Evolutionary conservation across 2,329 filamentous ascomycete species (phyloP).

Genomic region (Penicillium sp.): DNA sequence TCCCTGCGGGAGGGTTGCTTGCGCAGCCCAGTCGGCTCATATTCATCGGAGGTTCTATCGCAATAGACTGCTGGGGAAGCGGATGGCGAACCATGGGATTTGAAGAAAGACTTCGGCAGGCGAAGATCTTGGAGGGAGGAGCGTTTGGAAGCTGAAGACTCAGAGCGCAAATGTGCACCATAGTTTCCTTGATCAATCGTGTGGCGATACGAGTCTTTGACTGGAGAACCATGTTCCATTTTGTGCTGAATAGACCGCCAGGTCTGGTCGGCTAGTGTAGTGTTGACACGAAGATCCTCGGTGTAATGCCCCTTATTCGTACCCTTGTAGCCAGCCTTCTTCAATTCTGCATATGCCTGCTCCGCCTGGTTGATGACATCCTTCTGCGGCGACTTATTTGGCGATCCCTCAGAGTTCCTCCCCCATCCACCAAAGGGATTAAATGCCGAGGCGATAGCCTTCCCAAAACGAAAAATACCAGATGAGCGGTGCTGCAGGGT

Average conservation of each 20-base stretch:
- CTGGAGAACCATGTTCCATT: slow-evolving; percentile 25
- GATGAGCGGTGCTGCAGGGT: slow-evolving; percentile 37
- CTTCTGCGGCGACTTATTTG: slow-evolving; percentile 35
- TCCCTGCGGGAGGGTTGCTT: slow-evolving; percentile 57
- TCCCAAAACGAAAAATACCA: slow-evolving; percentile 57
- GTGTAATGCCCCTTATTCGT: slow-evolving; percentile 38
- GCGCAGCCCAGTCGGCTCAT: slow-evolving; percentile 37
- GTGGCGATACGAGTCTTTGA: slow-evolving; percentile 17
- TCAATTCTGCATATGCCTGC: slow-evolving; percentile 55
- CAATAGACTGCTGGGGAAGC: slow-evolving; percentile 16
- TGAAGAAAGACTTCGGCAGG: slow-evolving; percentile 34
- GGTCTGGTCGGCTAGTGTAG: slow-evolving; percentile 34
- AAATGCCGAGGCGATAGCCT: slow-evolving; percentile 54
- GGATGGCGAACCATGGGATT: slow-evolving; percentile 31
- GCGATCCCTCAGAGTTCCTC: slow-evolving; percentile 40
- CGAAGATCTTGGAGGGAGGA: slow-evolving; percentile 40
- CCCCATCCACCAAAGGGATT: slow-evolving; percentile 54
- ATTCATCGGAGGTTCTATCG: slow-evolving; percentile 26
- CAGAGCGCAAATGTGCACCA: slow-evolving; percentile 13
- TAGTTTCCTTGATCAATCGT: slow-evolving; percentile 11
- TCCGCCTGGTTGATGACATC: slow-evolving; percentile 51
- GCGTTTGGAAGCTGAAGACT: slow-evolving; percentile 31
- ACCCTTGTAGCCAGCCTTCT: slow-evolving; percentile 51
- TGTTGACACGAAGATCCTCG: slow-evolving; percentile 21
- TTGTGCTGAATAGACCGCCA: slow-evolving; percentile 37